A percentile compares a stretch with the other conserved stretches of the same genome.
These are phyloP conservation scores for Trebouxia sp. DNA, from an alignment of 139 green algal genomes.

Conservation along the genomic window DNA sequence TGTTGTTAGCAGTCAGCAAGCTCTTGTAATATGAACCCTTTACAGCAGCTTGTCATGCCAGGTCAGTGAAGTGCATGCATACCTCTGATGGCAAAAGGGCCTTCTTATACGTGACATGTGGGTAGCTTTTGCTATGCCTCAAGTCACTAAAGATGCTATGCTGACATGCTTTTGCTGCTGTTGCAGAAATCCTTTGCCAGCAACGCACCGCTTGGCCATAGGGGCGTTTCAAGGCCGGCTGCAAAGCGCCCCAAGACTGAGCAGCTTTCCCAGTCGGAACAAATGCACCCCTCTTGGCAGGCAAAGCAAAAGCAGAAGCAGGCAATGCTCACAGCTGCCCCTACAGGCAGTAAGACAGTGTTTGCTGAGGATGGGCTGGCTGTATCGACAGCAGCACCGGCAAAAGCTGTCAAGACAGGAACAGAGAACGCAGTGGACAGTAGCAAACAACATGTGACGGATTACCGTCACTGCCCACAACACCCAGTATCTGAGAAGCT, in stretches of 20 bases:
- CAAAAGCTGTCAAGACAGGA: neutral
- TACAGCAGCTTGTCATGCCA: no score
- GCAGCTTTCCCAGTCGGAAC: neutral
- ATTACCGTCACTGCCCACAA: no score
- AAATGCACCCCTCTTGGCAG: neutral
- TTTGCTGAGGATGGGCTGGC: neutral
- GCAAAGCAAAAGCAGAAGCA: slow-evolving; percentile 13
- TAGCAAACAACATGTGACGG: neutral
- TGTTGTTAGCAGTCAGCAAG: no score
- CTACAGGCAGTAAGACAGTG: neutral
- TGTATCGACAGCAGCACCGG: neutral
- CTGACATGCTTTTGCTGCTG: neutral
- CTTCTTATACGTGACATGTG: no score
- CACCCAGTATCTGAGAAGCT: neutral
- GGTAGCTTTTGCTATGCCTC: no score
- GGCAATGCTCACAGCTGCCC: neutral
- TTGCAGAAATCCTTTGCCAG: neutral
- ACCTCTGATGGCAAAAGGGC: no score
- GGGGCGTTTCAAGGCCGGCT: neutral
- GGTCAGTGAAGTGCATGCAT: no score
- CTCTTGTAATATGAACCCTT: no score
- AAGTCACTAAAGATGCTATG: neutral
- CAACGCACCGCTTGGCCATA: neutral
- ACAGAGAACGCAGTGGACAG: neutral
- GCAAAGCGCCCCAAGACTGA: neutral